A percentile compares a stretch with the other conserved stretches of the same genome.
Conservation (phyloP, 495 filamentous ascomycete species). For the Aspergillus hancockii region DNA sequence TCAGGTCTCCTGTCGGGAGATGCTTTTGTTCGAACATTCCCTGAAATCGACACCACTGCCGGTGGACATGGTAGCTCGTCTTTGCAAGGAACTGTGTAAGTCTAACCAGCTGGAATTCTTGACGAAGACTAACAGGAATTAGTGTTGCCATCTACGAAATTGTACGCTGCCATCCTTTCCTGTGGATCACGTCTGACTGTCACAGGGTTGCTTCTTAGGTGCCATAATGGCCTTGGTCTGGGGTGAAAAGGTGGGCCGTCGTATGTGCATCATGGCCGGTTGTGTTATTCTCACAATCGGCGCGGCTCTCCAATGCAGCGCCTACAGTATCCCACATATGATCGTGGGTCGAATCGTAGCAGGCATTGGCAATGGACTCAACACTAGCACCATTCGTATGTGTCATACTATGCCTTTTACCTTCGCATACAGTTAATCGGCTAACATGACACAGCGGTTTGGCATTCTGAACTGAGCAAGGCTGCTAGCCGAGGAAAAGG, state of each 20-base stretch:
- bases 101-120: not conserved
- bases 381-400: conserved; percentile 50
- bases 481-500: conserved; percentile 62
- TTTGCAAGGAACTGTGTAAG: conserved; percentile 39
- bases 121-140: conserved; percentile 3
- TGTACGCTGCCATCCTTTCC: conserved; percentile 16
- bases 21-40: conserved; percentile 34
- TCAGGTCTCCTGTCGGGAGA: conserved; percentile 36
- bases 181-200: not conserved
- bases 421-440: conserved; percentile 1
- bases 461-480: conserved; percentile 60
- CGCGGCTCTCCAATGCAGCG: conserved; percentile 54
- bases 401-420: not conserved
- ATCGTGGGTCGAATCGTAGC: conserved; percentile 51
- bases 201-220: conserved; percentile 57
- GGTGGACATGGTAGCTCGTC: conserved; percentile 34
- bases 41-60: conserved; percentile 35
- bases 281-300: conserved; percentile 56
- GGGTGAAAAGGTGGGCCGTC: conserved; percentile 56
- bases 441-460: conserved; percentile 35
- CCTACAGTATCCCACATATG: conserved; percentile 52
- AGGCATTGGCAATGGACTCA: conserved; percentile 51
- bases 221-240: conserved; percentile 49
- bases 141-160: conserved; percentile 43
- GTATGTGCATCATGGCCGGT: conserved; percentile 54